These are phyloP conservation scores for Ceratobasidium sp. DNA, from an alignment of 1,284 basidiomycete genomes.

Conservation along the genomic window DNA sequence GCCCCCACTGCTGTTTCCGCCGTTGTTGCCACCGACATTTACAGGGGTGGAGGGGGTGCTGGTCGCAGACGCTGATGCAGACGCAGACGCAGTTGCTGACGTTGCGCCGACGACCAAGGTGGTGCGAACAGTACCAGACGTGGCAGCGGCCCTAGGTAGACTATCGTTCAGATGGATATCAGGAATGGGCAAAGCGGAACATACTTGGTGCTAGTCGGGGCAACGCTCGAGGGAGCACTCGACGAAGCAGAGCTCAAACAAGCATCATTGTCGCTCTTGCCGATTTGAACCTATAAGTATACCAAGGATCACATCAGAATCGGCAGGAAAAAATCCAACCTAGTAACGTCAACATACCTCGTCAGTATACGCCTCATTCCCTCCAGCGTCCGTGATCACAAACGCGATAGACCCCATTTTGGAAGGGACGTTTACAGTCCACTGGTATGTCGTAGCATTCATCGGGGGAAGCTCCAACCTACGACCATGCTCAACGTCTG, in stretches of 20 bases:
- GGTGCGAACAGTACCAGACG: background rate
- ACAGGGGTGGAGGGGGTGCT: slow-evolving; percentile 2
- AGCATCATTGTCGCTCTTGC: slow-evolving; percentile 16
- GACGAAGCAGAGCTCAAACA: slow-evolving; percentile 23
- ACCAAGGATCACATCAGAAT: background rate
- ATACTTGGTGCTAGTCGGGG: background rate
- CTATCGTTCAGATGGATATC: background rate
- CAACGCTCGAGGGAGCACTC: background rate
- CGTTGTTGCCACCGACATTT: slow-evolving; percentile 8
- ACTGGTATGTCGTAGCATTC: slow-evolving; percentile 27
- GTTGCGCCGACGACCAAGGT: slow-evolving; percentile 9
- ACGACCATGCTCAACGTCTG: background rate
- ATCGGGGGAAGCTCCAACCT: slow-evolving; percentile 25
- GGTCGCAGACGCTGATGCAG: too few relatives aligned
- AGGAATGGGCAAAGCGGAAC: background rate
- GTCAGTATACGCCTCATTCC: slow-evolving; percentile 38
- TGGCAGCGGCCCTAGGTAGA: background rate
- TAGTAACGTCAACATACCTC: background rate
- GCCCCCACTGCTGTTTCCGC: background rate
- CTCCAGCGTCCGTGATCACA: slow-evolving; percentile 24
- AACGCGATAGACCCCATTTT: slow-evolving; percentile 28
- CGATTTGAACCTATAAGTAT: slow-evolving; percentile 21
- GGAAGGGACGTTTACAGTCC: slow-evolving; percentile 36
- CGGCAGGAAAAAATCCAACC: background rate
- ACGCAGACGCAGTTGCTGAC: too few relatives aligned